Conservation (phyloP, 495 filamentous ascomycete genomes). For the Parathielavia appendiculata region DNA sequence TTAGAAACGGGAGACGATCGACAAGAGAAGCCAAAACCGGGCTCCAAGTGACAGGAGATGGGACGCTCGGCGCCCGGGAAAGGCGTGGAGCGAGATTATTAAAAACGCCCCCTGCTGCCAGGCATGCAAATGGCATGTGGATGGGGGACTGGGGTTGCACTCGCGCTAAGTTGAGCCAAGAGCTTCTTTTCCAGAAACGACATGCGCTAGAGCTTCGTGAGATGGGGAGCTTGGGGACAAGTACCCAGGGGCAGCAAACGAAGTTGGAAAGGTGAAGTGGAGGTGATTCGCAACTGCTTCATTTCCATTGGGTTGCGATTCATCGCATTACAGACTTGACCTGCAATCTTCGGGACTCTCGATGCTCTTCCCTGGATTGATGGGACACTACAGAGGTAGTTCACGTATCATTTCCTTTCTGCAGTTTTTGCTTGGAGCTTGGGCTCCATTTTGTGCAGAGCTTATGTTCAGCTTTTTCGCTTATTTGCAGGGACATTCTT, state of each 20-base stretch:
- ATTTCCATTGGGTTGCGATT: no score
- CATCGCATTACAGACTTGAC: background rate
- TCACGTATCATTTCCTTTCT: no score
- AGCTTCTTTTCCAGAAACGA: conserved; percentile 14
- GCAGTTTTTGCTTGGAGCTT: no score
- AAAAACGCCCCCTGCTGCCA: conserved; percentile 16
- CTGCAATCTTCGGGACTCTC: conserved; percentile 8
- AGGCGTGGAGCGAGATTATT: conserved; percentile 32
- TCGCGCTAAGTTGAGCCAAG: conserved; percentile 22
- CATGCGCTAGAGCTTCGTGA: conserved; percentile 1
- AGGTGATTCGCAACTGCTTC: background rate
- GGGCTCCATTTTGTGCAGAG: no score
- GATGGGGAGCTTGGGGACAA: background rate
- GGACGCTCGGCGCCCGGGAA: conserved; percentile 8
- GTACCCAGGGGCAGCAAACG: conserved; percentile 6
- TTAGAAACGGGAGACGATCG: background rate
- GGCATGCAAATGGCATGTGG: conserved; percentile 14
- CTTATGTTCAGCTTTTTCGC: no score
- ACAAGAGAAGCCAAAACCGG: conserved; percentile 4
- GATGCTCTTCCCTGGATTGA: background rate
- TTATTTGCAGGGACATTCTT: no score
- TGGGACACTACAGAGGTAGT: background rate
- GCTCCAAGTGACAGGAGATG: conserved; percentile 2
- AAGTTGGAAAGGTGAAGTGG: background rate
- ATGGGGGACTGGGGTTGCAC: background rate